Evolutionary conservation across 2,329 filamentous ascomycete genomes (phyloP).

Genomic region (Beauveria scarabaeidicola): DNA sequence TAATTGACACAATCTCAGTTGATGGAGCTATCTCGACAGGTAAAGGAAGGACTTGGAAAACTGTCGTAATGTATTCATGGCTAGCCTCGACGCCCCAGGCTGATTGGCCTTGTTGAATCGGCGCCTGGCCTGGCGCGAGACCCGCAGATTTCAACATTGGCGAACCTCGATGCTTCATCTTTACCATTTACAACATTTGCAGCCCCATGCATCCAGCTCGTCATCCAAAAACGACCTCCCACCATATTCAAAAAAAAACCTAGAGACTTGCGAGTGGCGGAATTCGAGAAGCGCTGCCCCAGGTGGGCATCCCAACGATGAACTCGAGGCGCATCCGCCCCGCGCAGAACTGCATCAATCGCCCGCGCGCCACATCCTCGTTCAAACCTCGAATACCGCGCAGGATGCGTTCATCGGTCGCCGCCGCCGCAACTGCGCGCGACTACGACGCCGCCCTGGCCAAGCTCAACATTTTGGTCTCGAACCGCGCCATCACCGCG

Average conservation of each 20-base stretch:
- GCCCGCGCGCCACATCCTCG: not conserved
- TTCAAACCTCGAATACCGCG: no score
- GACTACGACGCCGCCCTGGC: constrained; percentile 59
- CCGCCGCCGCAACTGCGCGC: constrained; percentile 16
- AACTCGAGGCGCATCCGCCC: not conserved
- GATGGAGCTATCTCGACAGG: no score
- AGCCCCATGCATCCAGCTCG: not conserved
- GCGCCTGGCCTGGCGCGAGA: not conserved
- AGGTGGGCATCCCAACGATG: not conserved
- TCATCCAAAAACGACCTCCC: not conserved
- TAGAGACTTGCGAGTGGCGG: not conserved
- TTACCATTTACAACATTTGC: not conserved
- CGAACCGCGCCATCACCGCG: constrained; percentile 60
- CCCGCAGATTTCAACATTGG: not conserved
- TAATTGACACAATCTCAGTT: not conserved
- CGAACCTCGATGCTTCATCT: not conserved
- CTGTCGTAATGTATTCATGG: no score
- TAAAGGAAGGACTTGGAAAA: no score
- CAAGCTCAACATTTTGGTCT: constrained; percentile 68
- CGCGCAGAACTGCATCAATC: not conserved
- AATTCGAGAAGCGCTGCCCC: not conserved
- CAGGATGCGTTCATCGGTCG: not conserved
- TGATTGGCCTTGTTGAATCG: not conserved
- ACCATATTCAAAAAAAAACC: not conserved
- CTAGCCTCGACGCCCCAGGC: no score